Percentiles rank a stretch among this genome's conserved stretches.
These are phyloP conservation scores for Botrytis galanthina DNA, from an alignment of 2,329 filamentous ascomycete species.

Conservation along the genomic window DNA sequence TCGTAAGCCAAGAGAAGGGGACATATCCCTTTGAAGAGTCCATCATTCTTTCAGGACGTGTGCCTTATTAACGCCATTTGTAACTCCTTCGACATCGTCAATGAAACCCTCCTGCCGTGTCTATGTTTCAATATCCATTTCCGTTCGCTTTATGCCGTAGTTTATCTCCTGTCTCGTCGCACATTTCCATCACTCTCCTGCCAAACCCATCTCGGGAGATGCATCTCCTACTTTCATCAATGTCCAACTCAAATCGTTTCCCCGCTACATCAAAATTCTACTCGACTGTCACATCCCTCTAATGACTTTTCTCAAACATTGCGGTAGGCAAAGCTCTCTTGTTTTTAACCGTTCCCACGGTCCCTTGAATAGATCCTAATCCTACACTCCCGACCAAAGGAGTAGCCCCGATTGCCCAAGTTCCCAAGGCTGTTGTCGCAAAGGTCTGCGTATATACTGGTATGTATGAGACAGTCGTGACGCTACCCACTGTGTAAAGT, in stretches of 20 bases:
- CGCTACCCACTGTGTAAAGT: neutral
- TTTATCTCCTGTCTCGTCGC: neutral
- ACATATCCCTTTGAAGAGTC: too few relatives aligned
- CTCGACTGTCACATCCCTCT: neutral
- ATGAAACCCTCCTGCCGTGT: neutral
- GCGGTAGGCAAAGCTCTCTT: constrained; percentile 15
- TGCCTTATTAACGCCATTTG: neutral
- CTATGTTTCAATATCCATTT: neutral
- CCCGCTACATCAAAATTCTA: too few relatives aligned
- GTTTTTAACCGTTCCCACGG: constrained; percentile 21
- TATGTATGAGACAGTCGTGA: neutral
- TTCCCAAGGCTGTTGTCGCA: constrained; percentile 35
- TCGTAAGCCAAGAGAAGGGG: neutral
- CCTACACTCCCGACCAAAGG: constrained; percentile 32
- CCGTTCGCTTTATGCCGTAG: neutral
- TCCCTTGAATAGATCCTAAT: constrained; percentile 31
- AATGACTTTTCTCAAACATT: constrained; percentile 5
- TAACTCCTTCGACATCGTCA: neutral
- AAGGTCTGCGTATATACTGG: constrained; percentile 34
- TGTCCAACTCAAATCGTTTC: neutral
- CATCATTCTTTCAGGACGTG: neutral
- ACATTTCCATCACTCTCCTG: neutral
- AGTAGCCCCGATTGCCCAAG: constrained; percentile 34
- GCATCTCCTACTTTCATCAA: neutral
- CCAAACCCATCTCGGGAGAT: neutral